Evolutionary conservation across 2,329 filamentous ascomycete genomes (phyloP), one percentile per base, ranked within the genome.

Genomic region (Cladophialophora yegresii): DNA sequence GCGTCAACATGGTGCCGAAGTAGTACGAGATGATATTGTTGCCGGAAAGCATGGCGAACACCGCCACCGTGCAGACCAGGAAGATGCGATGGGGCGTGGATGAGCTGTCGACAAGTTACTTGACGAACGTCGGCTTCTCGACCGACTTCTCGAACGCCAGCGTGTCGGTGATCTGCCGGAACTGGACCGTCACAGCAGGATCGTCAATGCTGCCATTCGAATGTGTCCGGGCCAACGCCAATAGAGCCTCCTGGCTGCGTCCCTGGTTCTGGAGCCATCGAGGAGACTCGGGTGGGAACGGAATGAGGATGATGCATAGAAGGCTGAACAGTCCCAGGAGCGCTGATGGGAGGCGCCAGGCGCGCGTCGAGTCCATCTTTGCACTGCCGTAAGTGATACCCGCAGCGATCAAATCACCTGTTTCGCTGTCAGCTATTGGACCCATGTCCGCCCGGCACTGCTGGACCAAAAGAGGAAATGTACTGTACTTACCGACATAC

Each of bases 201-300:
- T 65, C 65, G 32, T 63, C 47, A 33, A 61, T 30, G 32, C 65
- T 58, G 51, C 67, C 64, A 20, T 67, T 61, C 13, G 64, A 40
- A 53, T 63, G 33, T 3, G 57, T 61, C 28, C 58, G 33, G 4
- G 65, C 65, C 26, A 69, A 16, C 7, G 57, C 59, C n/a, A 58
- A n/a, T 5, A 58, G 75, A 62, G 36, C 72, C 28, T 69, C 67
- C 30, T 63, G 20, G 43, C 36, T 53, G 12, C 63, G 64, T 20
- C 69, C 70, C 51, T 70, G 66, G 62, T 68, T 66, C 55, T 71
- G 65, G 16, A 73, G 66, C 56, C 71, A 73, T 16, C 71, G 77
- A 5, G 81, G 82, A 2, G 76, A 79, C 69, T 84, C 81, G 4
- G 80, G 80, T 2, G 80, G 75, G 64, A 81, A 81, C 2, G 77